Evolutionary conservation across 2,329 filamentous ascomycete genomes (phyloP), one percentile per base, ranked within the genome.

Genomic region (Aspergillus sp.): DNA sequence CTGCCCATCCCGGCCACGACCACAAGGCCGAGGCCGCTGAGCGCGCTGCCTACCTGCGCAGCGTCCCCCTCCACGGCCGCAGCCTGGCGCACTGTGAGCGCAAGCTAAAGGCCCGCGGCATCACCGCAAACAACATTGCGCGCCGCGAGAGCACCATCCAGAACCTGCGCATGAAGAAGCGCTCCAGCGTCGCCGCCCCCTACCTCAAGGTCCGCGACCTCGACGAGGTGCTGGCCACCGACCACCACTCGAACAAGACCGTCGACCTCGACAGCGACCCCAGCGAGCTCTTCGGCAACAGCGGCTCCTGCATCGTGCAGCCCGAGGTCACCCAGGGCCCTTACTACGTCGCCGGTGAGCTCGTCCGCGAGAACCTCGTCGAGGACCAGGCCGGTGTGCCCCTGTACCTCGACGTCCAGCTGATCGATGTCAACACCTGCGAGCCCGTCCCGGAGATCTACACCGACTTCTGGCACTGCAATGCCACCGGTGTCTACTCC

Each of bases 271-370:
- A 11, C 56, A 60, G 49, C 59, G 65, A 7, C 51, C 66, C 17
- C 63, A 66, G 17, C 53, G 56, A 3, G 57, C 61, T 71, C 12
- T 71, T 70, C 50, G 45, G 56, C 45, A 62, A 66, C 48, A 68
- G 63, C 68, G 20, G 71, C 64, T 41, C 76, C 22, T 83, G 81
- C 59, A 67, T 82, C 17, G 71, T 84, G 26, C 77, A 74, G 32
- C 81, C 81, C 0, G 80, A 83, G 64, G 77, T 77, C 17, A 81
- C 76, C 7, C 72, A 53, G 11, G 63, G 66, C 3, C 81, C 81
- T 6, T 83, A 80, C 70, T 84, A 67, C 55, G 70, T 78, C 15
- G 75, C 78, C 45, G 71, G 71, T 8, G 73, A 77, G 47, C 68
- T 77, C 26, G 66, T 78, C 34, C 69, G 78, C 47, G 68, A 73